Conservation (phyloP, 2,329 filamentous ascomycete species). For the Trichoderma oligosporum region DNA sequence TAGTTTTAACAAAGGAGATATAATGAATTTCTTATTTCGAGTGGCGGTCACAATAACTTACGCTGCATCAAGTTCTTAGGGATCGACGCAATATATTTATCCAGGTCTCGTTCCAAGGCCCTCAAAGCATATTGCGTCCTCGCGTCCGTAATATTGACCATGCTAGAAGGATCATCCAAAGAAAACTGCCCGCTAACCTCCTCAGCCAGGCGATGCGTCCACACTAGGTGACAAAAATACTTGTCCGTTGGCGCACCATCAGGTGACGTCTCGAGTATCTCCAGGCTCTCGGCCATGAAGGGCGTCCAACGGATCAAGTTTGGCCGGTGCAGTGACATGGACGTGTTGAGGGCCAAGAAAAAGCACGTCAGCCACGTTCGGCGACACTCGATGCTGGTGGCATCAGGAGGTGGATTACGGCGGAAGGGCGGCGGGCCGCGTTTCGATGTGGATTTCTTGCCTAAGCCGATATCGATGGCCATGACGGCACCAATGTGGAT, state of each 20-base stretch:
- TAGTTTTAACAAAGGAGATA: not conserved
- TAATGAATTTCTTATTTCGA: no score
- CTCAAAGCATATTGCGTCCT: slow-evolving; percentile 62
- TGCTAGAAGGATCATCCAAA: slow-evolving; percentile 59
- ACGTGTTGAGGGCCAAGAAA: slow-evolving; percentile 55
- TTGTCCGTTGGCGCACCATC: slow-evolving; percentile 55
- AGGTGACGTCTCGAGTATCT: slow-evolving; percentile 50
- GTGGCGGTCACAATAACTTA: slow-evolving; percentile 43
- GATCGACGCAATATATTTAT: slow-evolving; percentile 55
- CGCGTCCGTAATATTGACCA: slow-evolving; percentile 55
- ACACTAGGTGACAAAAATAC: slow-evolving; percentile 56
- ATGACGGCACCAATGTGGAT: slow-evolving; percentile 77
- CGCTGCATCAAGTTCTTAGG: slow-evolving; percentile 51
- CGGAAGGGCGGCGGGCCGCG: slow-evolving; percentile 35
- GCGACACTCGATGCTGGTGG: slow-evolving; percentile 52
- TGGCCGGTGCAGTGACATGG: slow-evolving; percentile 59
- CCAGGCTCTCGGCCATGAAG: slow-evolving; percentile 59
- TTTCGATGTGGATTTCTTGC: slow-evolving; percentile 35
- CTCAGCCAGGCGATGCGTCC: slow-evolving; percentile 61
- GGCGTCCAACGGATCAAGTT: slow-evolving; percentile 57
- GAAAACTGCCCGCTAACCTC: slow-evolving; percentile 64
- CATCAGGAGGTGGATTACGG: slow-evolving; percentile 44
- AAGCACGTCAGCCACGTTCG: slow-evolving; percentile 59
- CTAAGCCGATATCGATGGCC: slow-evolving; percentile 79
- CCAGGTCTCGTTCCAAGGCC: slow-evolving; percentile 61